Evolutionary conservation across 2,329 filamentous ascomycete species (phyloP).

Genomic region (Nemania sp.): DNA sequence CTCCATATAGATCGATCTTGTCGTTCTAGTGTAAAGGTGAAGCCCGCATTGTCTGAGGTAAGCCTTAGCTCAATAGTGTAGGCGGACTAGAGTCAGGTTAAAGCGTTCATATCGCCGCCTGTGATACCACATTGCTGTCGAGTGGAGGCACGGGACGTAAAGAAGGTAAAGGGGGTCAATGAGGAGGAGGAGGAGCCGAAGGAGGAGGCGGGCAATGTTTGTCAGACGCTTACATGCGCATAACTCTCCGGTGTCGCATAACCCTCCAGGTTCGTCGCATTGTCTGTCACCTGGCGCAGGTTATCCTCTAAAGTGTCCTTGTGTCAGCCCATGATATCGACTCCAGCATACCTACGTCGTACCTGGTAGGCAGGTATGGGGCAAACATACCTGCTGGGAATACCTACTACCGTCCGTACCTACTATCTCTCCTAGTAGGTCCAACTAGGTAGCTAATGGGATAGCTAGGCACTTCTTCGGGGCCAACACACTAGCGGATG

Average conservation of each 20-base stretch:
- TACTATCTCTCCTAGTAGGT: neutral
- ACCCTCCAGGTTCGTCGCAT: conserved; percentile 3
- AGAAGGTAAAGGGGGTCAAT: too few species aligned
- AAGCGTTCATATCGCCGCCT: neutral
- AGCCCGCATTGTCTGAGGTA: neutral
- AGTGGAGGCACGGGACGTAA: too few species aligned
- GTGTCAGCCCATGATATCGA: conserved; percentile 9
- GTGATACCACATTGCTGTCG: neutral
- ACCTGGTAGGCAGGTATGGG: neutral
- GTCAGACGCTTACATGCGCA: conserved; percentile 10
- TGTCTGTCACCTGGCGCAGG: neutral
- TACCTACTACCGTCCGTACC: neutral
- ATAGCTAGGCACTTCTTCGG: neutral
- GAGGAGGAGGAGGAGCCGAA: too few species aligned
- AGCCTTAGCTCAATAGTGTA: neutral
- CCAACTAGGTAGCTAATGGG: neutral
- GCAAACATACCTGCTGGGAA: neutral
- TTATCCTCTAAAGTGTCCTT: too few species aligned
- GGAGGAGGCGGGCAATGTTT: neutral
- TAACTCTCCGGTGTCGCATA: conserved; percentile 3
- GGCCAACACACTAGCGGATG: neutral
- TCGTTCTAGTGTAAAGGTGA: neutral
- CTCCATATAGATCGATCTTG: neutral
- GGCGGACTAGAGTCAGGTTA: neutral
- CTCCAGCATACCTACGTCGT: neutral